These are phyloP conservation scores for Acrodontium crateriforme DNA, from an alignment of 2,329 filamentous ascomycete genomes.

Conservation along the genomic window DNA sequence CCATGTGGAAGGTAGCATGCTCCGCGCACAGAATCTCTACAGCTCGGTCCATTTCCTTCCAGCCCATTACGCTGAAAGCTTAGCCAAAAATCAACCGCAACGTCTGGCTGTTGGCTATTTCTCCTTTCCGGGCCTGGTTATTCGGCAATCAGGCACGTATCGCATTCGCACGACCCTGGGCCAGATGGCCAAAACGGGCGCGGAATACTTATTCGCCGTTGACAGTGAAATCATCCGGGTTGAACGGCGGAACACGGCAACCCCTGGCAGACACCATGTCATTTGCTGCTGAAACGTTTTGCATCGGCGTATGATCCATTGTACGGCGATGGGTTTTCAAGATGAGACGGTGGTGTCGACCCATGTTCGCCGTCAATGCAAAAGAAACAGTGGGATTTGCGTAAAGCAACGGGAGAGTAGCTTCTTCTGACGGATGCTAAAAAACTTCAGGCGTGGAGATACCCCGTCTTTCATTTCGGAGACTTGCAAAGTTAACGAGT, in stretches of 20 bases:
- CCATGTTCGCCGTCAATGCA: too few species aligned
- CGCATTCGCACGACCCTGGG: conserved; percentile 18
- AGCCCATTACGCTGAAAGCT: conserved; percentile 6
- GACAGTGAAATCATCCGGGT: conserved; percentile 21
- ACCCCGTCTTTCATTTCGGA: too few species aligned
- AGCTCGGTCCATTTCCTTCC: conserved; percentile 20
- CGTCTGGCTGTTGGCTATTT: conserved; percentile 19
- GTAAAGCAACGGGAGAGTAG: too few species aligned
- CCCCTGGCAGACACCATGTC: too few species aligned
- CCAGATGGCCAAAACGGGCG: conserved; percentile 14
- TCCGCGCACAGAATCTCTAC: conserved; percentile 20
- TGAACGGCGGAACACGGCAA: conserved; percentile 12
- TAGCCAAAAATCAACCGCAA: conserved; percentile 15
- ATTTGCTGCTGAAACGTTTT: too few species aligned
- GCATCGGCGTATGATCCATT: too few species aligned
- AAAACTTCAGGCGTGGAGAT: too few species aligned
- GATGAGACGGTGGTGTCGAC: too few species aligned
- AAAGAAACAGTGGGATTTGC: too few species aligned
- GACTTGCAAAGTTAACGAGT: too few species aligned
- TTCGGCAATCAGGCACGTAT: conserved; percentile 19
- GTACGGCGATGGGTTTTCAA: too few species aligned
- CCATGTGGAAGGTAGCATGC: conserved; percentile 14
- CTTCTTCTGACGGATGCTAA: too few species aligned
- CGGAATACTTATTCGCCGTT: conserved; percentile 10
- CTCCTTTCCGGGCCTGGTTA: conserved; percentile 18